Percentiles rank a stretch among this genome's conserved stretches.
These are phyloP conservation scores for Komagataella populi DNA, from an alignment of 805 yeast genomes.

Conservation along the genomic window DNA sequence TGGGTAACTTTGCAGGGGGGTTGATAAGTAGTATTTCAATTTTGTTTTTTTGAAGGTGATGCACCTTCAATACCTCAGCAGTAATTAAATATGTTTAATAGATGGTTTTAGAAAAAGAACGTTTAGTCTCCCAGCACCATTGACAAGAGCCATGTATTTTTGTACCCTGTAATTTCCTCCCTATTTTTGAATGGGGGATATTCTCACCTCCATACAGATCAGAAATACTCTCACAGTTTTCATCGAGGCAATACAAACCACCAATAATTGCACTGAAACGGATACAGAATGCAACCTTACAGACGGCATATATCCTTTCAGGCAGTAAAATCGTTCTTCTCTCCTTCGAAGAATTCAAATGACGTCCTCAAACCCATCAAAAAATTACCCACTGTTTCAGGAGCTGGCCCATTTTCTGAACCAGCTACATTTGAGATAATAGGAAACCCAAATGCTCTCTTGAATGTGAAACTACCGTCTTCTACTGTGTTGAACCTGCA, in stretches of 20 bases:
- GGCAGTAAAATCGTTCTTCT: constrained; percentile 1
- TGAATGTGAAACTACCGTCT: constrained; percentile 30
- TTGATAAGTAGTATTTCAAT: not conserved
- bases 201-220: not conserved
- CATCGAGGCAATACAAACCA: not conserved
- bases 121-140: not conserved
- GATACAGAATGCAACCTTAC: not conserved
- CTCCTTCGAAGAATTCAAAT: not conserved
- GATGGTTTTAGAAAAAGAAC: not conserved
- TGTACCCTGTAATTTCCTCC: not conserved
- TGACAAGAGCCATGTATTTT: too few relatives aligned
- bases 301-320: constrained; percentile 2
- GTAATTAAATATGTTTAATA: not conserved
- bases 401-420: constrained; percentile 31
- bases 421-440: constrained; percentile 26
- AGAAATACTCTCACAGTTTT: not conserved
- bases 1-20: constrained; percentile 54
- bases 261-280: not conserved
- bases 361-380: constrained; percentile 8
- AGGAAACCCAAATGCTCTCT: constrained; percentile 22
- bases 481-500: constrained; percentile 22
- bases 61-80: not conserved
- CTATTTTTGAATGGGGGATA: not conserved
- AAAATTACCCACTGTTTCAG: constrained; percentile 23
- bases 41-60: not conserved